phyloP scores from a whole-genome alignment of 176 grass and related monocot species.

The Leersia perrieri region DNA sequence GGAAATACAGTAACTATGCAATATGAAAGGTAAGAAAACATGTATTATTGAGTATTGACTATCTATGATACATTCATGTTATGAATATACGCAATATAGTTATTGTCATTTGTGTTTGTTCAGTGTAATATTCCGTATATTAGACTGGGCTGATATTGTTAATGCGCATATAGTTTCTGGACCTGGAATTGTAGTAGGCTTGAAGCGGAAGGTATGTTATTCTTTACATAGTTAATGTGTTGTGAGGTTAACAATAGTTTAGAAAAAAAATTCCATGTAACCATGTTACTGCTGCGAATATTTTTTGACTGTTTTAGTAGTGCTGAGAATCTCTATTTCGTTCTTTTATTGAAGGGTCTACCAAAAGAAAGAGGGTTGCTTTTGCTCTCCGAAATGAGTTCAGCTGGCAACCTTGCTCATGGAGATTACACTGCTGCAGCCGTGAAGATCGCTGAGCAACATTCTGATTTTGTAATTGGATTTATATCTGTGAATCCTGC shows the following conservation, averaged over 20 bases:
- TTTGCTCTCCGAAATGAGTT: slow-evolving; percentile 94
- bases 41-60: not conserved
- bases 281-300: no score
- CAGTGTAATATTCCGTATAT: slow-evolving; percentile 81
- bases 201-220: slow-evolving; percentile 74
- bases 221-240: slow-evolving; percentile 1
- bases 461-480: slow-evolving; percentile 85
- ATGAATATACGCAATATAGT: not conserved
- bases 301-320: not conserved
- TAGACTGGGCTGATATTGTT: slow-evolving; percentile 92
- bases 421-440: slow-evolving; percentile 85
- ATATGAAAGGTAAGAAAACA: slow-evolving; percentile 77
- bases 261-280: no score
- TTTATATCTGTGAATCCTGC: slow-evolving; percentile 95
- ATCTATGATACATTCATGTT: not conserved
- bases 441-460: slow-evolving; percentile 80
- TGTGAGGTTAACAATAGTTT: not conserved
- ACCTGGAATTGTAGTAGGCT: slow-evolving; percentile 87
- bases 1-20: slow-evolving; percentile 95
- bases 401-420: slow-evolving; percentile 78
- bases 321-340: not conserved
- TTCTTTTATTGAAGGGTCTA: slow-evolving; percentile 73
- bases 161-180: slow-evolving; percentile 83
- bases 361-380: slow-evolving; percentile 70
- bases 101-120: not conserved